Evolutionary conservation across 805 yeast species (phyloP).

Genomic region (Yamadazyma nakazawae): DNA sequence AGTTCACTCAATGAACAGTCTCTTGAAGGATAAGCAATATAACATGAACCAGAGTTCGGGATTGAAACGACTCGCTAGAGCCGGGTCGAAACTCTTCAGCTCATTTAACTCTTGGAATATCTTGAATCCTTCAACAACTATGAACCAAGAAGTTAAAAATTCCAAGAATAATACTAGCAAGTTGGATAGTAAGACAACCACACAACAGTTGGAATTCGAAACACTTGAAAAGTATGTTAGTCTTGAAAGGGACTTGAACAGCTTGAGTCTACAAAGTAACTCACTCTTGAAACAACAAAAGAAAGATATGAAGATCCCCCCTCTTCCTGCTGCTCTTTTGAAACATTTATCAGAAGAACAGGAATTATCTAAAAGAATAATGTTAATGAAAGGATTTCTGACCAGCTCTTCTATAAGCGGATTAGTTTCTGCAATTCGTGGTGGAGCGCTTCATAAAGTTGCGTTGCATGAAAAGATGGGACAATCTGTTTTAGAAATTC

Average conservation of each 20-base stretch:
- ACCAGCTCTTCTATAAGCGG: constrained; percentile 44
- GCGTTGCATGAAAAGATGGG: constrained; percentile 20
- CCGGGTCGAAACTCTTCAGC: constrained; percentile 6
- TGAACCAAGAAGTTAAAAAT: not conserved
- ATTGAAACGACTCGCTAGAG: not conserved
- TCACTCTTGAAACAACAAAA: not conserved
- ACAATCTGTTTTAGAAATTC: constrained; percentile 36
- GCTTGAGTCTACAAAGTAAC: not conserved
- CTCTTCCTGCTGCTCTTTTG: not conserved
- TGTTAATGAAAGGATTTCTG: constrained; percentile 41
- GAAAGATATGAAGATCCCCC: not conserved
- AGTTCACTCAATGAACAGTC: constrained; percentile 14
- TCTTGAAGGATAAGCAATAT: constrained; percentile 11
- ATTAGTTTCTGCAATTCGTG: constrained; percentile 54
- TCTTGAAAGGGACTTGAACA: not conserved
- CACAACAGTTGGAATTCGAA: not conserved
- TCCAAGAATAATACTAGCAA: not conserved
- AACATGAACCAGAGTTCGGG: not conserved
- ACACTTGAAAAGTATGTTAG: not conserved
- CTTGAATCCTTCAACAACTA: not conserved
- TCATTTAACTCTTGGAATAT: not conserved
- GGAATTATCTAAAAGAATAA: constrained; percentile 19
- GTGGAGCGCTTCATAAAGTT: constrained; percentile 67
- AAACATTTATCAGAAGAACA: not conserved
- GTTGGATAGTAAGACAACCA: not conserved